phyloP scores from a whole-genome alignment of 352 stramenopile genomes.

The Globisporangium polare region DNA sequence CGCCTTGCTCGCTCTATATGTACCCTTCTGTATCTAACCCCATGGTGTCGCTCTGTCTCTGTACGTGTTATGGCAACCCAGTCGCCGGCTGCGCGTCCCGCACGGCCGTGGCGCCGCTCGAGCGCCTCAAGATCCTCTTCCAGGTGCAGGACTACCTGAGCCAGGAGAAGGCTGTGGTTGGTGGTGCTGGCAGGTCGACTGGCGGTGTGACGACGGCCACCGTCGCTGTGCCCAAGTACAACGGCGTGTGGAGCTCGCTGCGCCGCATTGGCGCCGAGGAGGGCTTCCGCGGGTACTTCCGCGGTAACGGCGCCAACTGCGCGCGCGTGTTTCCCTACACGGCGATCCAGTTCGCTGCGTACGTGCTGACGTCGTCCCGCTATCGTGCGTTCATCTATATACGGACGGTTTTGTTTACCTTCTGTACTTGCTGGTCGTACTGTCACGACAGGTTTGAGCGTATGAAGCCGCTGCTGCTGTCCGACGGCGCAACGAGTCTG shows the following conservation, averaged over 20 bases:
- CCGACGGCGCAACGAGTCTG: constrained; percentile 33
- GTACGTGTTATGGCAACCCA: constrained; percentile 12
- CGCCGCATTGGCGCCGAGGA: constrained; percentile 62
- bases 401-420: too few species aligned
- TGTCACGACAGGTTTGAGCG: constrained; percentile 38
- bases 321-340: constrained; percentile 77
- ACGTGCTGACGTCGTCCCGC: neutral
- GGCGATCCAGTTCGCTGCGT: constrained; percentile 70
- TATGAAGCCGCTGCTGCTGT: constrained; percentile 46
- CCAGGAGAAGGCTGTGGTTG: neutral
- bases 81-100: constrained; percentile 68
- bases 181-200: constrained; percentile 16
- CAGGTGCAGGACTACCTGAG: constrained; percentile 72
- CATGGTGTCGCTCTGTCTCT: neutral
- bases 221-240: constrained; percentile 37
- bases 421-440: too few species aligned
- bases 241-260: constrained; percentile 49
- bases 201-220: neutral
- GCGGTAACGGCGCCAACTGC: constrained; percentile 79
- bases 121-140: constrained; percentile 79
- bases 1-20: neutral
- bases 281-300: constrained; percentile 61
- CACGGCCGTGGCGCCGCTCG: constrained; percentile 63
- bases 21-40: neutral
- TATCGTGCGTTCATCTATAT: too few species aligned